These are phyloP conservation scores for Tetrapisispora fleetii DNA, from an alignment of 805 yeast species.

Conservation along the genomic window DNA sequence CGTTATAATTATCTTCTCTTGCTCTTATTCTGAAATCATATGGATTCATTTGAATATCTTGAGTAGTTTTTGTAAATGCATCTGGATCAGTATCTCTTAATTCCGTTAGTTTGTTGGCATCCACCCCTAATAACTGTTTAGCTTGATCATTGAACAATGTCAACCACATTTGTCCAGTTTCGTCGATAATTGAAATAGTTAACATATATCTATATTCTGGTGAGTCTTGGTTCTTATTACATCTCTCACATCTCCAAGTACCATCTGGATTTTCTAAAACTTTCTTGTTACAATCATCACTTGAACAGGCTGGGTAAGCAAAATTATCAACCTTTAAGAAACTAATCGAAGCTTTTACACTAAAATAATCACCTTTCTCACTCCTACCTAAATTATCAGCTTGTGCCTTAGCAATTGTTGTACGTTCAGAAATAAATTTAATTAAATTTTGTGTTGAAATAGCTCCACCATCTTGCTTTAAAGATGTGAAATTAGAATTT, in stretches of 20 bases:
- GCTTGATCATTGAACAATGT: slow-evolving; percentile 86
- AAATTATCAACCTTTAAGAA: slow-evolving; percentile 66
- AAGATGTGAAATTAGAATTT: slow-evolving; percentile 47
- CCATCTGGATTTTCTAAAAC: slow-evolving; percentile 65
- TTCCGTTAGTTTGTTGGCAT: slow-evolving; percentile 47
- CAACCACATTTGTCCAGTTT: slow-evolving; percentile 76
- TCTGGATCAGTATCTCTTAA: slow-evolving; percentile 39
- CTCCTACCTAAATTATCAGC: slow-evolving; percentile 59
- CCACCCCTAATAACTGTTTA: slow-evolving; percentile 48
- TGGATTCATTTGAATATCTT: slow-evolving; percentile 52
- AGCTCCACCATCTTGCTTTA: slow-evolving; percentile 44
- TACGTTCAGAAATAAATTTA: slow-evolving; percentile 45
- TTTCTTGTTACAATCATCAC: slow-evolving; percentile 73
- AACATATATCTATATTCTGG: slow-evolving; percentile 78
- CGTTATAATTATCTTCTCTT: slow-evolving; percentile 75
- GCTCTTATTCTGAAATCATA: slow-evolving; percentile 71
- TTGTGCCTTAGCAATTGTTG: slow-evolving; percentile 55
- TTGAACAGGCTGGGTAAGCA: slow-evolving; percentile 82
- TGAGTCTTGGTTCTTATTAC: slow-evolving; percentile 55
- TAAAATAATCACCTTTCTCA: slow-evolving; percentile 74
- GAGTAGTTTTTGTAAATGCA: slow-evolving; percentile 37
- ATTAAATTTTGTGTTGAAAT: slow-evolving; percentile 28
- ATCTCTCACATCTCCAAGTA: slow-evolving; percentile 89
- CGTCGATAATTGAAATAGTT: slow-evolving; percentile 68
- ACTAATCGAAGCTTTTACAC: slow-evolving; percentile 62